Base-by-base conservation (phyloP, 345 rosid genomes). In the Citrus inodora region DNA sequence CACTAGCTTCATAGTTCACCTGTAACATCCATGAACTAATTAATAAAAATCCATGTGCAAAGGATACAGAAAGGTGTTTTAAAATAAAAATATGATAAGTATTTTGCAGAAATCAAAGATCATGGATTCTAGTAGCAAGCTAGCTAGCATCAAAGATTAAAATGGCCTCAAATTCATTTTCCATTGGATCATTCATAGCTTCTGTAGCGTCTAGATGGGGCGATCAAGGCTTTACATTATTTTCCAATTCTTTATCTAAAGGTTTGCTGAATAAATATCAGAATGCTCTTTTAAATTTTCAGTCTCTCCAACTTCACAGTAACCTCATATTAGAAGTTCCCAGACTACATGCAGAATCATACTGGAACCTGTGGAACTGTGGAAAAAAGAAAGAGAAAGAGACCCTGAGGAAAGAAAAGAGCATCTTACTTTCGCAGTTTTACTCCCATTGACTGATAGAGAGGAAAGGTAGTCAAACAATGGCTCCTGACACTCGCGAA, bases 1-100 rank as follows among this genome's bases (percentile, higher is more conserved):
- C 99, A 30, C 82, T 87, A 58, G 91, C 89, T 81, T 88, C 91
- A 76, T 96, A 96, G 86, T 92, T 96, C 80, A 94, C 93, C 99
- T 96, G 88, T 14, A 67, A 67, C 37, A 80, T 66, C 27, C 25
- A 67, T 3, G 25, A 48, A 67, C 9, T 61, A 40, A 25, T 53
- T 17, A 27, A 70, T 48, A 58, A 74, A 46, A 53, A 40, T 60
- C 24, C 53, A 46, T 19, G 37, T 67, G 37, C 63, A 56, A 19
- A 67, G n/a, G 1, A 24, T 7, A 24, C 37, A 76, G 17, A 66
- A 55, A 16, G 37, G 17, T 6, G n/a, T 62, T 22, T 63, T 16
- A 38, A 25, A 27, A 8, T 53, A 33, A 53, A n/a, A 35, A 21
- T 17, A 28, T 6, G 11, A 10, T 46, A 72, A 10, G 10, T 70